A percentile compares a stretch with the other conserved stretches of the same genome.
Evolutionary conservation across 805 yeast species (phyloP).

Genomic region (Cyberlindnera nakhonratchasimensis): DNA sequence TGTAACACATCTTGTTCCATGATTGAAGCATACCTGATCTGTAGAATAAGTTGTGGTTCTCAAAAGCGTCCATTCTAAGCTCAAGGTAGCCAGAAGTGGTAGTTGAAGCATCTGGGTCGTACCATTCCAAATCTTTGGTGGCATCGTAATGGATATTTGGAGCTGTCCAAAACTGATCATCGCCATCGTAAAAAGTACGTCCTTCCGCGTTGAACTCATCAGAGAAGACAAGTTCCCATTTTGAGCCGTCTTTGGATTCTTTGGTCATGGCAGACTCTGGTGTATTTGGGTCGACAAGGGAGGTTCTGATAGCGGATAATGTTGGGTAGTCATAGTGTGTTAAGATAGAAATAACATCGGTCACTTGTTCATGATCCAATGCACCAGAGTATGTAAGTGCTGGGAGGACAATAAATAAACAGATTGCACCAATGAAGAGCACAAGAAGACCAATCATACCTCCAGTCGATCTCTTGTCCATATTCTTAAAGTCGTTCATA

Average conservation of each 20-base stretch:
- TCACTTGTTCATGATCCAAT: conserved; percentile 28
- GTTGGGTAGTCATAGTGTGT: conserved; percentile 49
- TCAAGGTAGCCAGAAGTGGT: conserved; percentile 71
- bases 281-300: conserved; percentile 60
- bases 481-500: conserved; percentile 55
- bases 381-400: conserved; percentile 80
- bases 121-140: conserved; percentile 91
- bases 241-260: conserved; percentile 54
- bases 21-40: conserved; percentile 90
- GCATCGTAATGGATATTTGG: conserved; percentile 83
- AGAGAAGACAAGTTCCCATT: conserved; percentile 77
- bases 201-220: conserved; percentile 92
- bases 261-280: conserved; percentile 48
- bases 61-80: conserved; percentile 74
- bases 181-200: conserved; percentile 84
- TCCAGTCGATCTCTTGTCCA: conserved; percentile 59
- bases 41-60: conserved; percentile 74
- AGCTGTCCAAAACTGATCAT: conserved; percentile 89
- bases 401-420: conserved; percentile 77
- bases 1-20: conserved; percentile 89
- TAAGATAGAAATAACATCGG: conserved; percentile 36
- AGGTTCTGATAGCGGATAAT: conserved; percentile 48
- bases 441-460: conserved; percentile 60
- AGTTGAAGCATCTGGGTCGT: conserved; percentile 83
- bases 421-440: conserved; percentile 57